These are phyloP conservation scores for Sisymbrium irio DNA, from an alignment of 345 rosid genomes.

Conservation along the genomic window DNA sequence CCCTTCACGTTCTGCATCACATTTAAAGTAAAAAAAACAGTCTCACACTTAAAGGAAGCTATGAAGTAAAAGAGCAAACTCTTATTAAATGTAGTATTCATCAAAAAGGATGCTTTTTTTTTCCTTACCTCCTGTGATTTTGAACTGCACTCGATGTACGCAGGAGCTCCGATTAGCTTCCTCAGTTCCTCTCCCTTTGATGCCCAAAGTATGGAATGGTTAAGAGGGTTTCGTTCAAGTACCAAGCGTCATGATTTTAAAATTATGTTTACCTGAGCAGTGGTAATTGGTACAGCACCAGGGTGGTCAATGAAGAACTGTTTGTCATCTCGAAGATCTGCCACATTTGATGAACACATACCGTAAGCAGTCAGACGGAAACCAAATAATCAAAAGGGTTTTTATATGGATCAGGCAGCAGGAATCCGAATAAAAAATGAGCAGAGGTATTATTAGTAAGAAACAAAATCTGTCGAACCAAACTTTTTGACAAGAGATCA, in stretches of 20 bases:
- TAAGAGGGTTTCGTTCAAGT: slow-evolving; percentile 4
- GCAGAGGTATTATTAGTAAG: not conserved
- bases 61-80: not conserved
- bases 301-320: slow-evolving; percentile 90
- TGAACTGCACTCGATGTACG: slow-evolving; percentile 94
- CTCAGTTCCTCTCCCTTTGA: slow-evolving; percentile 87
- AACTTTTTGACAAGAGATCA: not conserved
- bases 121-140: slow-evolving; percentile 78
- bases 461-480: not conserved
- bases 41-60: not conserved
- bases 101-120: not conserved
- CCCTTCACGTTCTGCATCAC: slow-evolving; percentile 82
- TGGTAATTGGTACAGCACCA: slow-evolving; percentile 83
- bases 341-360: slow-evolving; percentile 23
- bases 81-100: not conserved
- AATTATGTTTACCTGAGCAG: slow-evolving; percentile 57
- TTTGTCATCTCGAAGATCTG: slow-evolving; percentile 95
- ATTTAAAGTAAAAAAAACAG: not conserved
- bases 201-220: slow-evolving; percentile 2
- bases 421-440: not conserved
- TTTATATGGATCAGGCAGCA: not conserved
- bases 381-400: not conserved
- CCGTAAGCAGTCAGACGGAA: slow-evolving; percentile 5
- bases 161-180: slow-evolving; percentile 77
- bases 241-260: not conserved